These are phyloP conservation scores for Diplodia intermedia DNA, from an alignment of 2,329 filamentous ascomycete genomes.

Conservation along the genomic window DNA sequence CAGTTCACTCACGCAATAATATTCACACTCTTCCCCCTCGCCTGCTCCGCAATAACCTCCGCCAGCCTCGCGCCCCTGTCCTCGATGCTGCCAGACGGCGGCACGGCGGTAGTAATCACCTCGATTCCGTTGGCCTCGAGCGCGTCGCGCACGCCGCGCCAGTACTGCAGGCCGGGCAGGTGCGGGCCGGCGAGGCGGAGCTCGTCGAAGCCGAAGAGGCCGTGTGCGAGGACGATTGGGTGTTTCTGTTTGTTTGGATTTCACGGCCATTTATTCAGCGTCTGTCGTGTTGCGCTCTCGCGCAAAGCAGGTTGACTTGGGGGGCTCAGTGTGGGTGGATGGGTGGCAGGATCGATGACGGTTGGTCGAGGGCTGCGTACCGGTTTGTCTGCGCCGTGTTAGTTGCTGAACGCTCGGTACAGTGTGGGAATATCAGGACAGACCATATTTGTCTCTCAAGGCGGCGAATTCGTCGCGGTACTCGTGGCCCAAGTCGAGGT, in stretches of 20 bases:
- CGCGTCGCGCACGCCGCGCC: conserved; percentile 68
- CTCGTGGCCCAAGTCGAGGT: conserved; percentile 58
- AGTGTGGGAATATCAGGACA: conserved; percentile 14
- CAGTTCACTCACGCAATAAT: conserved; percentile 63
- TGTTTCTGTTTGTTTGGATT: conserved; percentile 49
- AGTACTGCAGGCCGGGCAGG: conserved; percentile 67
- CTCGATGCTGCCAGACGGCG: conserved; percentile 66
- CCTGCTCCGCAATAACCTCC: conserved; percentile 60
- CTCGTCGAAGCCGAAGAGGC: conserved; percentile 71
- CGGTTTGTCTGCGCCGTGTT: conserved; percentile 43
- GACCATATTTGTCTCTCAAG: conserved; percentile 65
- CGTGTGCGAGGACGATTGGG: conserved; percentile 68
- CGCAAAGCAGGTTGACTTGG: conserved; percentile 6
- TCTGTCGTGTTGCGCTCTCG: too few relatives aligned
- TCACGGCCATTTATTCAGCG: too few relatives aligned
- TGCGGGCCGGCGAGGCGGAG: conserved; percentile 60
- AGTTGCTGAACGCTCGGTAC: conserved; percentile 24
- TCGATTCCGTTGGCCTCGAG: conserved; percentile 63
- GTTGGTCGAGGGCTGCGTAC: conserved; percentile 36
- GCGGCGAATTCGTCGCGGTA: conserved; percentile 69
- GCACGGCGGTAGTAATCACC: conserved; percentile 67
- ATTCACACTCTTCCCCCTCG: conserved; percentile 65
- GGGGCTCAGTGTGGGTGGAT: conserved; percentile 40
- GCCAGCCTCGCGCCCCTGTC: conserved; percentile 61
- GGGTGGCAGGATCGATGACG: too few relatives aligned